Evolutionary conservation across 1,284 basidiomycete genomes (phyloP), one percentile per base, ranked within the genome.

Genomic region (Spongispora temasekensis): DNA sequence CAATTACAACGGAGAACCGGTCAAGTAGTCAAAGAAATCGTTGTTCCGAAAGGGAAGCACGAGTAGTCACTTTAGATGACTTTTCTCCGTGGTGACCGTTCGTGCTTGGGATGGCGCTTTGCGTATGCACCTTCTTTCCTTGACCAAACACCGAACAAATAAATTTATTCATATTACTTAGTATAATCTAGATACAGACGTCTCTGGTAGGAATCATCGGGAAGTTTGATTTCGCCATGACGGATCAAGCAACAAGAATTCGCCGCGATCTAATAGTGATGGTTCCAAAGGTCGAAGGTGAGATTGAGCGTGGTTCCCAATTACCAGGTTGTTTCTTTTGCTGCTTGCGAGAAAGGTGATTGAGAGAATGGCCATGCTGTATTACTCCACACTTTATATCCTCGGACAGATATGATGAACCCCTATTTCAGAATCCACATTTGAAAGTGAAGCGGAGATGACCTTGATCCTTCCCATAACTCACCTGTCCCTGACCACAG

Each of bases 71-170:
- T n/a, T n/a, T n/a, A n/a, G n/a, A 69, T 83, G 65, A 80, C 76
- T 12, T 85, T 83, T 61, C 65, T 76, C 21, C 74, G 77, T n/a
- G 81, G 80, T 10, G 60, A 74, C 31, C 73, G 78, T 27, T 68
- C 76, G 3, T 82, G 79, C 64, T 75, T 81, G 27, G 81, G 80
- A 23, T 85, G 84, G 82, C 77, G 81, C 60, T 82, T 85, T 64
- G 81, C 61, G 60, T 65, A 59, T 42, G 58, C 61, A 19, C 1
- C 23, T 55, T 28, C 34, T 15, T 52, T 27, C 8, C 44, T 3
- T 5, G 44, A n/a, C n/a, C n/a, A n/a, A n/a, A n/a, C n/a, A n/a
- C n/a, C n/a, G n/a, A n/a, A n/a, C n/a, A n/a, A n/a, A n/a, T n/a
- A n/a, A n/a, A n/a, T n/a, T n/a, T n/a, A n/a, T n/a, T n/a, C n/a